Evolutionary conservation across 208 protist species (phyloP), one percentile per base, ranked within the genome.

Genomic region (Crithidia fasciculata): DNA sequence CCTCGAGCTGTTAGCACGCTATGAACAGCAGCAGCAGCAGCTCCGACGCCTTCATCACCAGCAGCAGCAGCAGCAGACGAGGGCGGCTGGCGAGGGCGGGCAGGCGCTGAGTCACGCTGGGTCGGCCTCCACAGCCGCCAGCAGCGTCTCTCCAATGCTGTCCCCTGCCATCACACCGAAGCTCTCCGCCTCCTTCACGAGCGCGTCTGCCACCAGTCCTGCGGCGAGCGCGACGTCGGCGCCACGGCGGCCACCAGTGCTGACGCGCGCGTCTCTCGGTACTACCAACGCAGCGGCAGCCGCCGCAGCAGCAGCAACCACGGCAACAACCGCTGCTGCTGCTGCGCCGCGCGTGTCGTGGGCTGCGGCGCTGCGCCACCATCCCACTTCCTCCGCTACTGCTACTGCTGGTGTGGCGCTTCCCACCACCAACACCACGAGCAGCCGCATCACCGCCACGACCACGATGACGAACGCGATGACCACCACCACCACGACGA

Each of bases 1-100:
- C 0, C 55, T 80, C 40, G 54, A 80, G 62, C 44, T 80, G 47
- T 56, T 80, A 9, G 74, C 74, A 2, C 74, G 74, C 8, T 80
- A 80, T 55, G 69, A 78, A 39, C 60, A 75, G 16, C 60, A 75
- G 53, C 71, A 61, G 47, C 76, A 54, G 18, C 64, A 41, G 43
- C 76, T 58, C 40, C 58, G 64, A 43, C 71, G 58, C 16, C 68
- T 70, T 37, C 76, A 70, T 40, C 64, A 59, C 16, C 64, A 49
- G 5, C 40, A 37, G 3, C 15, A 52, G 8, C 7, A 9, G 41
- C 13, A 19, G n/a, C 61, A 52, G 8, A 28, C 28, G 1, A 28
- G 1, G 28, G 28, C 28, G 28, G 28, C 28, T 28, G 28, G 28
- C 28, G 28, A 28, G 28, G 28, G 28, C 28, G 28, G 28, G 28